Conservation (phyloP, 208 protist genomes). For the Leishmania tarentolae region DNA sequence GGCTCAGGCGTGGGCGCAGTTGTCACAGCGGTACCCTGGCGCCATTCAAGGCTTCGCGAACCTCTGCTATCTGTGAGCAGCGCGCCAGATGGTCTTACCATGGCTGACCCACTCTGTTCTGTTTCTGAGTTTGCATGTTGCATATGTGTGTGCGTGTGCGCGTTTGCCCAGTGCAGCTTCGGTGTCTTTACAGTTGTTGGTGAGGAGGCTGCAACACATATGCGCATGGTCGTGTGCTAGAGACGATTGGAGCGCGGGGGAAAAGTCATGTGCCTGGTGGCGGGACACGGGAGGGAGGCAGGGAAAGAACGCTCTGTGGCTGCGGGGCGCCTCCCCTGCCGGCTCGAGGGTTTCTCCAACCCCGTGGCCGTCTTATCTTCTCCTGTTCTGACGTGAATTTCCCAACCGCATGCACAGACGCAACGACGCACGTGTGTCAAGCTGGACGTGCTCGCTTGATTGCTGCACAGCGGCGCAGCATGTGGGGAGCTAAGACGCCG, state of each 20-base stretch:
- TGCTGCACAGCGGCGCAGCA: not conserved
- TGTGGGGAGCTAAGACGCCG: not conserved
- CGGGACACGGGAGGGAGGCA: too few species aligned
- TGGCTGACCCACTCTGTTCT: conserved; percentile 3
- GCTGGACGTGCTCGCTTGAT: not conserved
- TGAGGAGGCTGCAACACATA: not conserved
- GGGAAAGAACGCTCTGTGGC: not conserved
- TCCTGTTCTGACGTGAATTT: not conserved
- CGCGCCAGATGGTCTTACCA: not conserved
- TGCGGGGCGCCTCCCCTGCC: not conserved
- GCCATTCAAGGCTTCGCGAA: conserved; percentile 54
- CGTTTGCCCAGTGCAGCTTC: not conserved
- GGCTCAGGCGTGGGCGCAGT: conserved; percentile 47
- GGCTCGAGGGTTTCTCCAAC: not conserved
- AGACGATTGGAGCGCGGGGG: too few species aligned
- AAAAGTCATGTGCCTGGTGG: not conserved
- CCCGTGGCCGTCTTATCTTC: not conserved
- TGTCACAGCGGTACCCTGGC: conserved; percentile 44
- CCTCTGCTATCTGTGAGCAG: conserved; percentile 55
- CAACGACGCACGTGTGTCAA: too few species aligned
- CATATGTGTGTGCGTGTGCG: not conserved
- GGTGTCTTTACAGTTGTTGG: not conserved
- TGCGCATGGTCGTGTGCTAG: not conserved
- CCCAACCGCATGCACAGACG: not conserved
- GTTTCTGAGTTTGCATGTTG: not conserved